Evolutionary conservation across 2,329 filamentous ascomycete genomes (phyloP), one percentile per base, ranked within the genome.

Genomic region (Neopestalotiopsis clavispora): DNA sequence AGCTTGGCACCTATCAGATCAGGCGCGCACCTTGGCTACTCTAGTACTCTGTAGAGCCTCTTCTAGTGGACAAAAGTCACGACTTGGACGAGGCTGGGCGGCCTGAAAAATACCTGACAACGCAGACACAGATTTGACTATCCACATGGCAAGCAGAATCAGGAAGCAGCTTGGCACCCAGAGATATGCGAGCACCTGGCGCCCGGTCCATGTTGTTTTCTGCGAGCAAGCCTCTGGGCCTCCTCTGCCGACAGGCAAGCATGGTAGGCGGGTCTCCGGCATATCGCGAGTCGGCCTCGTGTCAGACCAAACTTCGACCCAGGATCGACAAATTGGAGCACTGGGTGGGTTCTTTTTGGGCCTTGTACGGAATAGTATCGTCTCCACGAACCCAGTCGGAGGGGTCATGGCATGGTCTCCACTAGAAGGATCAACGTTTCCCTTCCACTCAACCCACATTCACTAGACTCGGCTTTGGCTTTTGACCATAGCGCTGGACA

Each of bases 401-500:
- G 65, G 56, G 52, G 65, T 42, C 45, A 28, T 38, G 28, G 40
- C 45, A 52, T 52, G 45, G 45, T 38, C 65, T 28, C 65, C 65
- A 56, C 65, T 30, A 38, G 49, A 63, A 67, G 66, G 66, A 63
- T 62, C 66, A 67, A 23, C 45, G 66, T 67, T 52, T 63, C 58
- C 66, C 32, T 63, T 52, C 58, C 57, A 62, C 42, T 67, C 45
- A 52, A 52, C 45, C 45, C 45, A 52, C 45, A 52, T 52, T 28
- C 45, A 52, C 45, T 52, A 52, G 45, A n/a, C 45, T 52, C 45
- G 58, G 66, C 57, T 42, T 63, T 42, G 34, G 65, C 52, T 66
- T 23, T 66, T 14, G 66, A 42, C 23, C 58, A 67, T 32, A 67
- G 65, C 42, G 52, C 65, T 45, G 30, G 40, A 30, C 20, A 38